Conservation (phyloP, 805 yeast species). For the Yarrowia divulgata region DNA sequence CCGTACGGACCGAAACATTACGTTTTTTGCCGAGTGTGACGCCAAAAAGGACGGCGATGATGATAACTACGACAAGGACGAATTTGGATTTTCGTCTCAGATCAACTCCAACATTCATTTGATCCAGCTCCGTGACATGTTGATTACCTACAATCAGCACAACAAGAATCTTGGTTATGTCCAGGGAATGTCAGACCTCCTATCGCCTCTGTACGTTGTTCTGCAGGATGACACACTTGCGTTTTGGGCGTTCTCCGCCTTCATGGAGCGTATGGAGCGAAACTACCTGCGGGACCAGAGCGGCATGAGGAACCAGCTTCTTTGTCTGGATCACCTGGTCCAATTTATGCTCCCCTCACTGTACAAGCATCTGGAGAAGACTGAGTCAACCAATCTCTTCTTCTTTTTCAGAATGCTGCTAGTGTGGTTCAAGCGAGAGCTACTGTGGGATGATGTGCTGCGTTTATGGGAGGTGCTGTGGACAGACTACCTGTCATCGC, state of each 20-base stretch:
- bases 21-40: constrained; percentile 63
- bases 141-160: constrained; percentile 84
- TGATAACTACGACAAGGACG: constrained; percentile 38
- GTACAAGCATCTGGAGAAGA: constrained; percentile 80
- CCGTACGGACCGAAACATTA: constrained; percentile 83
- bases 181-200: constrained; percentile 96
- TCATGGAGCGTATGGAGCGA: constrained; percentile 95
- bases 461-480: constrained; percentile 91
- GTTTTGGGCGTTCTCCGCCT: constrained; percentile 86
- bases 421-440: constrained; percentile 95
- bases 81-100: constrained; percentile 34
- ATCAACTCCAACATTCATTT: constrained; percentile 74
- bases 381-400: constrained; percentile 88
- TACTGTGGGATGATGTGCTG: constrained; percentile 76
- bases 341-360: constrained; percentile 88
- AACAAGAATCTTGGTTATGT: constrained; percentile 90
- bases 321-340: constrained; percentile 80
- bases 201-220: constrained; percentile 79
- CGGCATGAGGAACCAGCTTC: constrained; percentile 91
- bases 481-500: constrained; percentile 86
- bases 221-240: constrained; percentile 74
- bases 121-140: constrained; percentile 71
- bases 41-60: constrained; percentile 63
- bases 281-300: constrained; percentile 90
- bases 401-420: constrained; percentile 94